phyloP scores from a whole-genome alignment of 2,329 filamentous ascomycete genomes.

The Alternaria brassicicola region DNA sequence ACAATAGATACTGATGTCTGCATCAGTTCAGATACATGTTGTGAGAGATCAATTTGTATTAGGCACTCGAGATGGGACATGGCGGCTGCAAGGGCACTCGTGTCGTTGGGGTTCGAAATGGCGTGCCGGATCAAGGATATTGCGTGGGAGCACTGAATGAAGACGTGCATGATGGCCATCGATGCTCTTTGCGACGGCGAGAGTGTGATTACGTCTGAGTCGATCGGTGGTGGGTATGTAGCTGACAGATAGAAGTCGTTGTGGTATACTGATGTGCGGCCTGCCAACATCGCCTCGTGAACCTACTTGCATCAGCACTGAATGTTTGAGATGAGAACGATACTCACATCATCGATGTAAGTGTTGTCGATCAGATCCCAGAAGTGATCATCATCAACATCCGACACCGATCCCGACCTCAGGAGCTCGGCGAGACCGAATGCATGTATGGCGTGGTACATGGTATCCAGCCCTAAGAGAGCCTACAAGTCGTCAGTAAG shows the following conservation, averaged over 20 bases:
- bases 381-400: conserved; percentile 35
- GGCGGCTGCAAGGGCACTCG: conserved; percentile 25
- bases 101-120: conserved; percentile 25
- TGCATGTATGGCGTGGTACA: conserved; percentile 39
- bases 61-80: conserved; percentile 30
- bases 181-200: conserved; percentile 29
- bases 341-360: conserved; percentile 42
- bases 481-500: conserved; percentile 23
- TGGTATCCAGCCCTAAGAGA: conserved; percentile 30
- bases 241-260: conserved; percentile 36
- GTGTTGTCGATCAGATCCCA: conserved; percentile 43
- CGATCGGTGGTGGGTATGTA: conserved; percentile 26
- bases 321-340: not conserved
- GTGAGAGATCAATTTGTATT: conserved; percentile 24
- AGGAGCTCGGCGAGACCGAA: conserved; percentile 37
- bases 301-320: conserved; percentile 28
- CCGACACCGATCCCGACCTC: conserved; percentile 26
- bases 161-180: conserved; percentile 38
- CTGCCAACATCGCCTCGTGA: conserved; percentile 36
- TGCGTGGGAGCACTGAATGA: conserved; percentile 37
- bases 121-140: conserved; percentile 30
- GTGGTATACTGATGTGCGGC: conserved; percentile 37
- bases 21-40: conserved; percentile 25
- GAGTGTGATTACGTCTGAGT: conserved; percentile 1
- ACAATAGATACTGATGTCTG: conserved; percentile 18